A percentile compares a stretch with the other conserved stretches of the same genome.
Evolutionary conservation across 2,329 filamentous ascomycete genomes (phyloP).

Genomic region (Exophiala bonariae): DNA sequence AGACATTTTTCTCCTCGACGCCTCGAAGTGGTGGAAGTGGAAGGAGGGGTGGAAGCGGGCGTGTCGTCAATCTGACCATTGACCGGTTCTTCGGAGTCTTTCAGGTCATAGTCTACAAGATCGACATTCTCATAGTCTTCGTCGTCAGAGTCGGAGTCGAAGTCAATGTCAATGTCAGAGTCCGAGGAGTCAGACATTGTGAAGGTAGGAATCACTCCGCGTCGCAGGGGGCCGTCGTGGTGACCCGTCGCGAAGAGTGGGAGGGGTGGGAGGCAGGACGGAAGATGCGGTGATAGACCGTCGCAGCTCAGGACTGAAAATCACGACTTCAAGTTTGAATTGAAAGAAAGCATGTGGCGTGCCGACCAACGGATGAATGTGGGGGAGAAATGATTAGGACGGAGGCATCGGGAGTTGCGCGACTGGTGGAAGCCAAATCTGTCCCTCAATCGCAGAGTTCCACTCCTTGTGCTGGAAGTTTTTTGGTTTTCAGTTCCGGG

Average conservation of each 20-base stretch:
- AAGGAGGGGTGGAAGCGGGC: constrained; percentile 28
- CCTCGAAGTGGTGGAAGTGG: constrained; percentile 37
- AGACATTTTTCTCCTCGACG: constrained; percentile 76
- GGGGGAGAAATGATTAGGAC: background rate
- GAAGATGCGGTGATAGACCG: too few relatives aligned
- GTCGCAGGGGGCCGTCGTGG: constrained; percentile 4
- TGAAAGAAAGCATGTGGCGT: too few relatives aligned
- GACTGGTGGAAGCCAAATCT: background rate
- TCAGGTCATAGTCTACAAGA: constrained; percentile 17
- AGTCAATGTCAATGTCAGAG: constrained; percentile 20
- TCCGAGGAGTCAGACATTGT: constrained; percentile 24
- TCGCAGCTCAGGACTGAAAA: constrained; percentile 1
- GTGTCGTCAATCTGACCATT: constrained; percentile 18
- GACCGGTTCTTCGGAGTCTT: constrained; percentile 7
- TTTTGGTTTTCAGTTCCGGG: too few relatives aligned
- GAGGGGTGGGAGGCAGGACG: too few relatives aligned
- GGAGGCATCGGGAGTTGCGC: background rate
- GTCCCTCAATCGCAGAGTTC: too few relatives aligned
- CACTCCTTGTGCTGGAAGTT: too few relatives aligned
- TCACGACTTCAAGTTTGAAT: constrained; percentile 3
- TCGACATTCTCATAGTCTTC: constrained; percentile 12
- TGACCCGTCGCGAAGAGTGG: background rate
- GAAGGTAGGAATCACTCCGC: too few relatives aligned
- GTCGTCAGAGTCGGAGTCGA: constrained; percentile 12
- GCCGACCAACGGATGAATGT: constrained; percentile 6